Evolutionary conservation across 805 yeast species (phyloP), one percentile per base, ranked within the genome.

Genomic region (Yarrowia keelungensis): DNA sequence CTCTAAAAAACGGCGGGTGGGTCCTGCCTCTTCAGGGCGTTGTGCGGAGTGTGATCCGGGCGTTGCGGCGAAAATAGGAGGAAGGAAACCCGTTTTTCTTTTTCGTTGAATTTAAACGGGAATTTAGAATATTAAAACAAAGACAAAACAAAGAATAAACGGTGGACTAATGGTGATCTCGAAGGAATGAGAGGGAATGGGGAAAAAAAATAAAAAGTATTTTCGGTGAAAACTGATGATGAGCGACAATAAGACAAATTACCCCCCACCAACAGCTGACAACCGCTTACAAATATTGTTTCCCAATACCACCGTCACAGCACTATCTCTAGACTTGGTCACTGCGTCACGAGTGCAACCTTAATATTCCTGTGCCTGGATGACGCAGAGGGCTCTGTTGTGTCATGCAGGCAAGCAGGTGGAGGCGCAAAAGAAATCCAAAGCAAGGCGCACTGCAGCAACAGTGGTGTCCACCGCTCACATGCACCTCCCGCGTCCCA

Each of bases 401-500:
- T 16, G 43, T 41, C 15, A 26, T 32, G 71, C 72, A 61, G 50
- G 70, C 32, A 69, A 43, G 36, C 61, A 50, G 39, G 47, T 26
- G 38, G 68, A 46, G 49, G 68, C 47, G 39, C 58, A 56, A 19
- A n/a, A 8, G 45, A 39, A 16, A 45, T 32, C 61, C 45, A 39
- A n/a, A 35, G 56, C 53, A 42, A 53, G 26, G 49, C 53, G 53
- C 71, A 47, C 22, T 43, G 51, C 62, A 64, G 38, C 36, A 70
- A 71, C 56, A 56, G 67, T 22, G 32, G 50, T 19, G 14, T 42
- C 68, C 73, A 69, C 51, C 15, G 54, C 75, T 78, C 76, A 70
- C 74, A 76, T 22, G 73, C 72, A 42, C 81, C 78, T 19, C 75
- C 69, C 42, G 80, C 81, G 14, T 49, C 22, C 54, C 54, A 32